phyloP scores from a whole-genome alignment of 2,329 filamentous ascomycete genomes.

The Grosmannia huntii region DNA sequence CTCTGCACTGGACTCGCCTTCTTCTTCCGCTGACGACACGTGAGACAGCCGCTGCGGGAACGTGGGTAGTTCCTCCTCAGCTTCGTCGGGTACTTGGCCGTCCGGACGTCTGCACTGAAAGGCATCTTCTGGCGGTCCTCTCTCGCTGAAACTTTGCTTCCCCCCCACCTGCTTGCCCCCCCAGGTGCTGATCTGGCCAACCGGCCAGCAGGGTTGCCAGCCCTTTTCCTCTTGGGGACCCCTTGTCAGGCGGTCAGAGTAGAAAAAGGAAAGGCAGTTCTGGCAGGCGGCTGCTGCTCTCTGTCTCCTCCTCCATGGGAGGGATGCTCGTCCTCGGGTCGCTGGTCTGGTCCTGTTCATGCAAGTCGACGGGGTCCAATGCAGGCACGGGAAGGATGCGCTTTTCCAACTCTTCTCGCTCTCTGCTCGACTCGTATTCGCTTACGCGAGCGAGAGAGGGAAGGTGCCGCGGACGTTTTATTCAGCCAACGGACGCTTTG shows the following conservation, averaged over 20 bases:
- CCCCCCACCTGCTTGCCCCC: not conserved
- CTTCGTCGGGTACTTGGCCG: conserved; percentile 14
- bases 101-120: not conserved
- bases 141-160: not conserved
- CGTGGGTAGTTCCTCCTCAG: conserved; percentile 12
- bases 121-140: not conserved
- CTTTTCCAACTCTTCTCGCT: not conserved
- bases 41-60: conserved; percentile 11
- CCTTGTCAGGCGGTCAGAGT: not conserved
- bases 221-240: not conserved
- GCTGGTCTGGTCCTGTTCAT: not conserved
- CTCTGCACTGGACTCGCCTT: conserved; percentile 7
- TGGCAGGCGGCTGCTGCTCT: not conserved
- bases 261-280: not conserved
- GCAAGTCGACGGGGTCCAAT: not conserved
- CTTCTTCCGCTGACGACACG: conserved; percentile 13
- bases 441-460: not conserved
- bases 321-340: not conserved
- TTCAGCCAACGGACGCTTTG: not conserved
- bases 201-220: not conserved
- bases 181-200: not conserved
- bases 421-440: not conserved
- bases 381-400: not conserved
- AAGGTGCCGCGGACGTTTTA: not conserved
- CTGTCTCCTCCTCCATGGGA: not conserved